A percentile compares a stretch with the other conserved stretches of the same genome.
phyloP scores from a whole-genome alignment of 2,329 filamentous ascomycete genomes.

The Diaporthe destruens region DNA sequence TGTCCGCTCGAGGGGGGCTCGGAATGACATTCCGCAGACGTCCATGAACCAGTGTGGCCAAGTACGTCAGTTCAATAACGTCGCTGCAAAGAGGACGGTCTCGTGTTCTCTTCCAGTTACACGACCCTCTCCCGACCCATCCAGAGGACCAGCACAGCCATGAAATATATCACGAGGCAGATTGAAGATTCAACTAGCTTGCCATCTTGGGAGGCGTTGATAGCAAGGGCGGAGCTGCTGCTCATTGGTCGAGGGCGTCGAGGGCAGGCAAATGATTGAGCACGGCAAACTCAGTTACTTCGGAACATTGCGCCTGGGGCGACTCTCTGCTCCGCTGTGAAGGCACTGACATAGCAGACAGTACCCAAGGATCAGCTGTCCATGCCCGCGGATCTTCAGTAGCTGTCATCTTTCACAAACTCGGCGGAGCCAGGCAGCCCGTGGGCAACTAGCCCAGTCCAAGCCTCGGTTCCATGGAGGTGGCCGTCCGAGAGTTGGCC shows the following conservation, averaged over 20 bases:
- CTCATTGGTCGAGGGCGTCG: background rate
- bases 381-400: background rate
- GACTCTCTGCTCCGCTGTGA: background rate
- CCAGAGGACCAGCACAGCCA: slow-evolving; percentile 4
- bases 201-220: background rate
- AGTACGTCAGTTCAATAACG: background rate
- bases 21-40: background rate
- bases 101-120: background rate
- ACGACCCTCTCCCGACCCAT: slow-evolving; percentile 1
- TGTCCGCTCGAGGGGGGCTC: background rate
- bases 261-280: too few relatives aligned
- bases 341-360: background rate
- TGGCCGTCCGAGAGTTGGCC: background rate
- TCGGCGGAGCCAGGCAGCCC: background rate
- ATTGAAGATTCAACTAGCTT: background rate
- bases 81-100: background rate
- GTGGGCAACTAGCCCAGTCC: background rate
- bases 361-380: background rate
- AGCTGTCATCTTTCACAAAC: background rate
- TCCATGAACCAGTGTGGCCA: background rate
- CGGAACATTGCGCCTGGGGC: background rate
- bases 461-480: background rate
- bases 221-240: background rate
- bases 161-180: background rate
- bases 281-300: background rate